Evolutionary conservation across 495 filamentous ascomycete species (phyloP).

Genomic region (Xylaria curta): DNA sequence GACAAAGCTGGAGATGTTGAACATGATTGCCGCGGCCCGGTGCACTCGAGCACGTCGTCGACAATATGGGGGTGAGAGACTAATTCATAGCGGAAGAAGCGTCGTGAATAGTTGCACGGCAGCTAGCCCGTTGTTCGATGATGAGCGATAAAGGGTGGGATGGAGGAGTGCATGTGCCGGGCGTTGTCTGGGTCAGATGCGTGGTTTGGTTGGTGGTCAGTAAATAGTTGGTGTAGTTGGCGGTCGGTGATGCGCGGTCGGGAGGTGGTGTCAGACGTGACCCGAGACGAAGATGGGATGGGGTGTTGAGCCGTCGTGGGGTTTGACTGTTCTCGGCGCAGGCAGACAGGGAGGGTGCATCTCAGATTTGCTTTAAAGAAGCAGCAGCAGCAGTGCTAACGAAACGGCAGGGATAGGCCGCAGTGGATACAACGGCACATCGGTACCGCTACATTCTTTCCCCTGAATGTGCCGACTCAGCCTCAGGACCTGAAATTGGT

Average conservation of each 20-base stretch:
- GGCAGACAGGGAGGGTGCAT: constrained; percentile 21
- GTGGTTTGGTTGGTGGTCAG: neutral
- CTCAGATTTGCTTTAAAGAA: constrained; percentile 6
- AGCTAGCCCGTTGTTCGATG: neutral
- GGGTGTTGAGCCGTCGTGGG: constrained; percentile 16
- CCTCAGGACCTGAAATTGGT: neutral
- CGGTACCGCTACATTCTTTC: neutral
- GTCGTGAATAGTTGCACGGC: neutral
- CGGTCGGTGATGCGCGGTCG: neutral
- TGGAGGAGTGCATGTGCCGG: constrained; percentile 23
- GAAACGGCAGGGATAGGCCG: neutral
- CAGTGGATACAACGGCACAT: constrained; percentile 7
- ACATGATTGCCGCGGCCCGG: constrained; percentile 57
- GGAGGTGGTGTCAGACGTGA: constrained; percentile 20
- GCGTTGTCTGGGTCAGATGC: constrained; percentile 3
- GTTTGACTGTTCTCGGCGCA: constrained; percentile 14
- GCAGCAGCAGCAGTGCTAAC: neutral
- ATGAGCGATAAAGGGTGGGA: constrained; percentile 9
- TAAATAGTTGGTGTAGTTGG: no score
- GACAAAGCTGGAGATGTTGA: constrained; percentile 81
- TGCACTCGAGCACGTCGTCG: constrained; percentile 37
- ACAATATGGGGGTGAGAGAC: constrained; percentile 28
- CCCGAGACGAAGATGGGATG: neutral
- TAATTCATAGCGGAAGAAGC: constrained; percentile 40
- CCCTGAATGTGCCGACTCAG: constrained; percentile 2